These are phyloP conservation scores for Trichophyton benhamiae DNA, from an alignment of 2,329 filamentous ascomycete genomes.

Conservation along the genomic window DNA sequence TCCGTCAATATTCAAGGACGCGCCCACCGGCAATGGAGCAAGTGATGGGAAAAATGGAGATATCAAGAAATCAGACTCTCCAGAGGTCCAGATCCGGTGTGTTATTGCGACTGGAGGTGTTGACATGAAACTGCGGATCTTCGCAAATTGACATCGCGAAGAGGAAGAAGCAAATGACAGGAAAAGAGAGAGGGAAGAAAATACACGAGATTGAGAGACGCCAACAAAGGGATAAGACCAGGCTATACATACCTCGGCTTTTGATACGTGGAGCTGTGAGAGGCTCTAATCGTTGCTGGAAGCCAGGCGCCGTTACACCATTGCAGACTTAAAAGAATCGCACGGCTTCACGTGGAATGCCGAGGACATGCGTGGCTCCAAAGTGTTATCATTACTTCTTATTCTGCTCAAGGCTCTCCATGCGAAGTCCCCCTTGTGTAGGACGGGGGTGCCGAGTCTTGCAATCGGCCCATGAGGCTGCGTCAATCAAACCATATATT, in stretches of 20 bases:
- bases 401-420: not conserved
- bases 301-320: not conserved
- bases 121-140: constrained; percentile 66
- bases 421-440: not conserved
- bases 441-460: not conserved
- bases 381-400: not conserved
- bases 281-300: not conserved
- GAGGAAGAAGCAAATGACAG: not conserved
- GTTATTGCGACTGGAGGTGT: constrained; percentile 81
- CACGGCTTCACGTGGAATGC: not conserved
- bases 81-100: constrained; percentile 52
- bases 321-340: not conserved
- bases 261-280: not conserved
- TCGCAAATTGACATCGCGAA: constrained; percentile 38
- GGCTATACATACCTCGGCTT: not conserved
- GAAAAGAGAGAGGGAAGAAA: not conserved
- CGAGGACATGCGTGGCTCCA: not conserved
- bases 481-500: not conserved
- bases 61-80: constrained; percentile 4
- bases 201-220: not conserved
- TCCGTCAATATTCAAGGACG: constrained; percentile 52
- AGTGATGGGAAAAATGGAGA: constrained; percentile 10
- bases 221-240: not conserved
- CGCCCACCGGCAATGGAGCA: constrained; percentile 13
- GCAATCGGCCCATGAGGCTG: not conserved